Conservation (phyloP, 306 rosid genomes). For the Rosa multiflora region DNA sequence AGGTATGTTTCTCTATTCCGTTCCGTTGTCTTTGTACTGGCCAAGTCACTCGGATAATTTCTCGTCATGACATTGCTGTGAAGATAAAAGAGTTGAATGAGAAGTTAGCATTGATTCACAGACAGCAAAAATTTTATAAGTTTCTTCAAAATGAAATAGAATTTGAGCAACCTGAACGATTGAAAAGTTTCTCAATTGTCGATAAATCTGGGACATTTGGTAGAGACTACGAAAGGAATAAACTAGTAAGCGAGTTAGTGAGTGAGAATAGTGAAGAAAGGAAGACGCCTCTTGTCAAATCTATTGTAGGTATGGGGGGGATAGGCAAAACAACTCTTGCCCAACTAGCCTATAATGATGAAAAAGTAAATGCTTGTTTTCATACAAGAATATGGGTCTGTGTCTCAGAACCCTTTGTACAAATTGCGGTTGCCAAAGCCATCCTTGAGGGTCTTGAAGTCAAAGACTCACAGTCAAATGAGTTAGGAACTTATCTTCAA, state of each 20-base stretch:
- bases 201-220: not conserved
- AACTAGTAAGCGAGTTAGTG: not conserved
- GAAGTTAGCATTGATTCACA: not conserved
- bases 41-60: not conserved
- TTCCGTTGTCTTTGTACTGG: not conserved
- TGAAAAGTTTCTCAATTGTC: not conserved
- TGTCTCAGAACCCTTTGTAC: not conserved
- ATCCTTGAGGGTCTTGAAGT: not conserved
- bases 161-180: not conserved
- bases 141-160: not conserved
- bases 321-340: not conserved
- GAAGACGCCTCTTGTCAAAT: not conserved
- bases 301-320: constrained; percentile 5
- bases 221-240: not conserved
- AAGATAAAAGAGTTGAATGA: not conserved
- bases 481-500: not conserved
- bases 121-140: not conserved
- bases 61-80: not conserved
- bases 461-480: too few species aligned
- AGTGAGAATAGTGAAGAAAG: not conserved
- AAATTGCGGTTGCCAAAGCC: not conserved
- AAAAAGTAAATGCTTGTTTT: not conserved
- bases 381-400: not conserved
- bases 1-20: not conserved
- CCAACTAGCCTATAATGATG: not conserved